Evolutionary conservation across 106 monocot genomes (phyloP).

Genomic region (Dendrobium huoshanense): DNA sequence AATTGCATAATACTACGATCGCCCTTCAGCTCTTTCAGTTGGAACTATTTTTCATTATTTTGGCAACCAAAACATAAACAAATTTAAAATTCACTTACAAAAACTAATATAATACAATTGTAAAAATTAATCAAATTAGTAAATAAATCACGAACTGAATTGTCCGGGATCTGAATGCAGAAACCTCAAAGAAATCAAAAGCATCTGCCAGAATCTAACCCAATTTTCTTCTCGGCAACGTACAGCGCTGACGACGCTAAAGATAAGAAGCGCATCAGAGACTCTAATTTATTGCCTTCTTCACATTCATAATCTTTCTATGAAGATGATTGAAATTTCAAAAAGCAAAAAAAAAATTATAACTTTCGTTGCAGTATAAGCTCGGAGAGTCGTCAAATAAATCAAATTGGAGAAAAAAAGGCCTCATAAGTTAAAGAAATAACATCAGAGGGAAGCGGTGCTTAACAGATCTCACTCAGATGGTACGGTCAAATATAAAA

Average conservation of each 20-base stretch:
- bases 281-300: conserved; percentile 7
- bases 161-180: neutral
- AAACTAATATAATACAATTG: no score
- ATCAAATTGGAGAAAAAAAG: neutral
- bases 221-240: neutral
- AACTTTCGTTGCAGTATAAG: no score
- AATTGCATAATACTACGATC: no score
- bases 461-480: neutral
- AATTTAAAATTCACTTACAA: no score
- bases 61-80: no score
- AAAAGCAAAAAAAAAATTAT: no score
- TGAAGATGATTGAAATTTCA: neutral
- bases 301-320: neutral
- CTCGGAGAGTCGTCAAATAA: neutral
- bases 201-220: neutral
- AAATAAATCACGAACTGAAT: no score
- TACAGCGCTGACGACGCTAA: neutral
- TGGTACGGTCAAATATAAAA: neutral
- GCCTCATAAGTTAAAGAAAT: neutral
- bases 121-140: no score
- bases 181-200: neutral
- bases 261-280: neutral
- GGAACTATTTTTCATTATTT: no score
- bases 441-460: neutral
- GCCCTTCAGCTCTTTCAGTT: no score